These are phyloP conservation scores for Dactylonectria estremocensis DNA, from an alignment of 2,329 filamentous ascomycete species.

Conservation along the genomic window DNA sequence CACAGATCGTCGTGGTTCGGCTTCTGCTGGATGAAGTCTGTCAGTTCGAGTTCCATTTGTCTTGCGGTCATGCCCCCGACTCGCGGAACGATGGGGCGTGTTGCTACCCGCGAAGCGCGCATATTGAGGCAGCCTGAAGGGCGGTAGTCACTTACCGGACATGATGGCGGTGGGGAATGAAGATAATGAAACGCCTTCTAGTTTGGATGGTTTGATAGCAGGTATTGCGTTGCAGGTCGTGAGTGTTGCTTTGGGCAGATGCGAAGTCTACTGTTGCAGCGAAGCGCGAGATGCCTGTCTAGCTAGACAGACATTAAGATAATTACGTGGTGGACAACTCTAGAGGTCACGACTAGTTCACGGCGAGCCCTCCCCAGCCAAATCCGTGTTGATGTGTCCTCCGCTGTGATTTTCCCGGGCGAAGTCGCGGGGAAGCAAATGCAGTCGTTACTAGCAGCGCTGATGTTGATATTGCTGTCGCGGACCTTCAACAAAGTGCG, in stretches of 20 bases:
- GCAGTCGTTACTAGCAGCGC: conserved; percentile 9
- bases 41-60: conserved; percentile 41
- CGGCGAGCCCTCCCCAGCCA: conserved; percentile 44
- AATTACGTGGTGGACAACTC: conserved; percentile 53
- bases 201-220: conserved; percentile 27
- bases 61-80: conserved; percentile 27
- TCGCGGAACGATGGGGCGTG: conserved; percentile 22
- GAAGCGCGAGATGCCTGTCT: conserved; percentile 44
- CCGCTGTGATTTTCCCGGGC: conserved; percentile 41
- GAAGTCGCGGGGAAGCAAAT: conserved; percentile 24
- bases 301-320: conserved; percentile 49
- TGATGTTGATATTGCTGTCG: conserved; percentile 24
- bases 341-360: conserved; percentile 55
- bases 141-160: conserved; percentile 55
- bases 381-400: conserved; percentile 44
- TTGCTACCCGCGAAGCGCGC: conserved; percentile 29
- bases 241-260: conserved; percentile 37
- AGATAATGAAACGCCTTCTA: conserved; percentile 25
- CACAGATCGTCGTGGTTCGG: conserved; percentile 92
- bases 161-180: conserved; percentile 44
- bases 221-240: conserved; percentile 25
- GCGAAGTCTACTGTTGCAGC: conserved; percentile 49
- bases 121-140: conserved; percentile 37
- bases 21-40: conserved; percentile 58
- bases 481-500: conserved; percentile 12